Evolutionary conservation across 371 early-diverging fungal genomes (phyloP), one percentile per base, ranked within the genome.

Genomic region (Apophysomyces trapeziformis): DNA sequence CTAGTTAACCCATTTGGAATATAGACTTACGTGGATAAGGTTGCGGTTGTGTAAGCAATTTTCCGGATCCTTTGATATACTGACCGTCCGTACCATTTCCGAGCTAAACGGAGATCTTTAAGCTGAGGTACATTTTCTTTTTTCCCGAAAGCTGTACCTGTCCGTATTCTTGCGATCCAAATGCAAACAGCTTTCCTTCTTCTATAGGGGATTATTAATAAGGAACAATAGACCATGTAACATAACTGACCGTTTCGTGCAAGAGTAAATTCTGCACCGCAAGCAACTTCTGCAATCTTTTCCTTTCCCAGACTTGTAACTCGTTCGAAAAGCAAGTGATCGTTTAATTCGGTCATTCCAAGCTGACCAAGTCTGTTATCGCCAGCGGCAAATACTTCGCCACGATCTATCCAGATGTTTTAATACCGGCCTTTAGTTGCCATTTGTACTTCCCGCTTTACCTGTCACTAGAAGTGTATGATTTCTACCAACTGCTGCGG

Each of bases 131-230:
- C 6, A 16, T 41, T 14, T 4, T 38, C 16, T 9, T 18, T 2
- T 18, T 38, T 35, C 32, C 11, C 7, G 9, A 61, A 1, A 18
- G 21, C 7, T 57, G 16, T 69, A 75, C 77, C 73, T 82, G 82
- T 4, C 83, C 83, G 57, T 70, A 78, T 60, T 79, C 83, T 43
- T 76, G 83, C 2, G 78, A 78, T 60, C 83, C 83, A 46, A 79
- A 80, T 1, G 80, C 72, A 68, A 67, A 77, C 32, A 80, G 60
- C 39, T 77, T 70, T 7, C 80, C 78, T 56, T 78, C 76, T 14
- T 80, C 82, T 41, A 58, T 62, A 6, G 46, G 9, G 1, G 2
- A 7, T 6, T 45, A 50, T 50, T 1, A 50, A 21, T 18, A 21
- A 50, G 41, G 1, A 57, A 38, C 26, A n/a, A 18, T 7, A 61